Base-by-base conservation (phyloP, 805 yeast genomes). In the Danielia reshetovae region DNA sequence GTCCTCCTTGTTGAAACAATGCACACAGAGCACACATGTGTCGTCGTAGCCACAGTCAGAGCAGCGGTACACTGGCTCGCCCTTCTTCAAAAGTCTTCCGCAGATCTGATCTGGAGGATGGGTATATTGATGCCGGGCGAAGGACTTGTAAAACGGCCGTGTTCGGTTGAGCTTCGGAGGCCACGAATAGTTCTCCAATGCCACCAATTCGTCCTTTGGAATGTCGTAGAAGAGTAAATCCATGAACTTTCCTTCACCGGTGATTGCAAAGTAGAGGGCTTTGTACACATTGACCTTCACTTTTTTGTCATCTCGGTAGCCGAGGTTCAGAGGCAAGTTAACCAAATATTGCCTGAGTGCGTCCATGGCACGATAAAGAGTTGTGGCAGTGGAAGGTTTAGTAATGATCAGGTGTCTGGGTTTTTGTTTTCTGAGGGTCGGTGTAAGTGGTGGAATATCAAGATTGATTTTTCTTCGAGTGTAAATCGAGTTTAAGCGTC, bases 11-110 rank as follows among this genome's bases (percentile, higher is more conserved):
- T 81, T 80, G 60, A 82, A 85, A 54, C 95, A 85, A 45, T 77
- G 62, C 9, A 71, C 74, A 58, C 95, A 85, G 18, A 85, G 54
- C 22, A 85, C 88, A 65, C 94, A 85, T 0, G 89, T 81, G 7
- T 77, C 78, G 57, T 85, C 95, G 40, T 72, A 74, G 0, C 85
- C 86, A 65, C 95, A 85, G 38, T 83, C 85, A 22, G 66, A 66
- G 51, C 95, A 85, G 36, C 86, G 65, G 52, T 81, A 85, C 14
- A 82, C 80, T 0, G 81, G 77, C 40, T 81, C 85, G 16, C 82
- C 82, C 3, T 56, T 49, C 25, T 67, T 70, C 45, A 85, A 78
- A 23, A 75, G 67, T 35, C 79, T 66, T 3, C 88, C 82, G 62
- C 95, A 85, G 13, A 79, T 77, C 46, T 81, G 72, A n/a, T 78